Conservation (phyloP, 768 basidiomycete genomes). For the Russula earlei region DNA sequence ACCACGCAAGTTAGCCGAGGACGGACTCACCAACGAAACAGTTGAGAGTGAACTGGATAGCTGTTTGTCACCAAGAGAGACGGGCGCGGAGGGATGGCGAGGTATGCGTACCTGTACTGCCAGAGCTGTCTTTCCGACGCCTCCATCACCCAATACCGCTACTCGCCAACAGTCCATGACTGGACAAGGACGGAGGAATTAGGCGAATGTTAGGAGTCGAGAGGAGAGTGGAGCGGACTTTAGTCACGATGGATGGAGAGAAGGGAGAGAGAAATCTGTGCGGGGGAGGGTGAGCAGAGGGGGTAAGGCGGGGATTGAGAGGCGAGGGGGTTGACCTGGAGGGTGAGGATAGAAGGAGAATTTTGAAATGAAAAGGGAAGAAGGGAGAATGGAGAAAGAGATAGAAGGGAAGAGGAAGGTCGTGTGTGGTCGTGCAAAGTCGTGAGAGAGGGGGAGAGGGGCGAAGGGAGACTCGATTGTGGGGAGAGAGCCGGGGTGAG, state of each 20-base stretch:
- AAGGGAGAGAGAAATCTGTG: slow-evolving; percentile 13
- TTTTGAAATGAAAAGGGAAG: slow-evolving; percentile 11
- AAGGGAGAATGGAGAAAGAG: not conserved
- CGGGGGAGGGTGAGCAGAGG: slow-evolving; percentile 5
- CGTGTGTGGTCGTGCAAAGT: slow-evolving; percentile 20
- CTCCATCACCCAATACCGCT: slow-evolving; percentile 92
- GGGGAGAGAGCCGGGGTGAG: not conserved
- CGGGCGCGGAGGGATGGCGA: not conserved
- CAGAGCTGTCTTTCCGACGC: slow-evolving; percentile 93
- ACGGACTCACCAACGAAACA: slow-evolving; percentile 81
- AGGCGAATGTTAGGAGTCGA: not conserved
- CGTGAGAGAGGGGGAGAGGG: slow-evolving; percentile 25
- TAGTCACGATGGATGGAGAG: slow-evolving; percentile 15
- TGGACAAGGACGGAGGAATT: slow-evolving; percentile 19
- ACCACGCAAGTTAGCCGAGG: not conserved
- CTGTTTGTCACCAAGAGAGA: slow-evolving; percentile 2
- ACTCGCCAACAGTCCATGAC: slow-evolving; percentile 93
- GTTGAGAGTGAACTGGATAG: slow-evolving; percentile 77
- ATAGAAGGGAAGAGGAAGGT: slow-evolving; percentile 11
- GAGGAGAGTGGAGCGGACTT: not conserved
- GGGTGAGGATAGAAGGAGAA: not conserved
- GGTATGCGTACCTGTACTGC: slow-evolving; percentile 79
- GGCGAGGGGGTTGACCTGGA: slow-evolving; percentile 9
- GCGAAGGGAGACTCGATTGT: slow-evolving; percentile 15
- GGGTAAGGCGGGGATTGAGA: slow-evolving; percentile 2